A percentile compares a stretch with the other conserved stretches of the same genome.
phyloP scores from a whole-genome alignment of 1,139 yeast genomes.

The Candida albicans region DNA sequence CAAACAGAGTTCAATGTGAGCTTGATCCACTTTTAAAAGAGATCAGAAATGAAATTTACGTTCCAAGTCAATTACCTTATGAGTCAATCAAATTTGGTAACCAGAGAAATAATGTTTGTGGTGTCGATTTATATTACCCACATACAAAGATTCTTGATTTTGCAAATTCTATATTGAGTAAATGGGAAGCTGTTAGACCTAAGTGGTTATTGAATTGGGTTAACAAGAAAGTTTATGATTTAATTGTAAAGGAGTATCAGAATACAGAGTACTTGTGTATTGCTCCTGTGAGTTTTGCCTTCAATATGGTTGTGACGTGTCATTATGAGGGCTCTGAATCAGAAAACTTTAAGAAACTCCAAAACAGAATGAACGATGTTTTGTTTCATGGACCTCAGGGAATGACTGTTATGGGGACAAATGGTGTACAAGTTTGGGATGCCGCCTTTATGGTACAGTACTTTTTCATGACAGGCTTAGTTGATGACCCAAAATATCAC shows the following conservation, averaged over 20 bases:
- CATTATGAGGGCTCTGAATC: slow-evolving; percentile 73
- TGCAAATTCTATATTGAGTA: slow-evolving; percentile 59
- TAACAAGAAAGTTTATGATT: slow-evolving; percentile 54
- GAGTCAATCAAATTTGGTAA: slow-evolving; percentile 64
- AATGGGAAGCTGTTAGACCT: slow-evolving; percentile 77
- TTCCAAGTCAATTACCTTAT: slow-evolving; percentile 50
- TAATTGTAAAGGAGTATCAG: slow-evolving; percentile 69
- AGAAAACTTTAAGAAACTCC: slow-evolving; percentile 53
- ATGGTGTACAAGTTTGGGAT: slow-evolving; percentile 98
- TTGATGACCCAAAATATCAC: slow-evolving; percentile 65
- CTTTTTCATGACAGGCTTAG: slow-evolving; percentile 75
- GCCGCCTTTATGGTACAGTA: slow-evolving; percentile 88
- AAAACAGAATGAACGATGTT: slow-evolving; percentile 69
- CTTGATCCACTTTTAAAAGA: slow-evolving; percentile 63
- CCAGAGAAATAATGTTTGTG: slow-evolving; percentile 84
- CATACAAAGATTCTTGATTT: slow-evolving; percentile 68
- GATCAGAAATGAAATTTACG: slow-evolving; percentile 75
- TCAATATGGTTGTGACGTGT: slow-evolving; percentile 71
- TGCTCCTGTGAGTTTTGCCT: slow-evolving; percentile 92
- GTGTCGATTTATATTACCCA: slow-evolving; percentile 91
- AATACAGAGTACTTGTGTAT: slow-evolving; percentile 85
- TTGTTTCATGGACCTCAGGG: slow-evolving; percentile 89
- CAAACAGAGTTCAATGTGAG: slow-evolving; percentile 55
- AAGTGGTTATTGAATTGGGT: slow-evolving; percentile 61
- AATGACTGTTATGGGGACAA: slow-evolving; percentile 92